Evolutionary conservation across 306 rosid genomes (phyloP).

Genomic region (Malus domestica): DNA sequence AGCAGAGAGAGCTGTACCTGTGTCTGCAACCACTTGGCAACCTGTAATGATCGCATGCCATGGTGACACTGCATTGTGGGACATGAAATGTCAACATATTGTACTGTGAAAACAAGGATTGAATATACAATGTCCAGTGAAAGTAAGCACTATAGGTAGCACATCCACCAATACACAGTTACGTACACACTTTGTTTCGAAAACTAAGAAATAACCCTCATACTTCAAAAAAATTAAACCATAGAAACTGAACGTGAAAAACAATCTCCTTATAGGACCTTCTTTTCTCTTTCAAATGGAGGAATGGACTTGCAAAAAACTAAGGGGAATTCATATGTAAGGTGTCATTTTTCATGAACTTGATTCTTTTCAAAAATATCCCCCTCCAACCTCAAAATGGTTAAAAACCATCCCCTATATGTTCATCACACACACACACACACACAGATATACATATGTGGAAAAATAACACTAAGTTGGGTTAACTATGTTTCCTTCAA

Average conservation of each 20-base stretch:
- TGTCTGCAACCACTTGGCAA: conserved; percentile 77
- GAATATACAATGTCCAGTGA: background rate
- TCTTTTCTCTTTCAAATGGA: background rate
- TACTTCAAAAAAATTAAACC: background rate
- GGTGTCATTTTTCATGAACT: background rate
- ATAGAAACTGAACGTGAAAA: background rate
- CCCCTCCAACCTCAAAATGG: background rate
- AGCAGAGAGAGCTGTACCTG: conserved; percentile 47
- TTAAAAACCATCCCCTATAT: background rate
- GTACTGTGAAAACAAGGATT: background rate
- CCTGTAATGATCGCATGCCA: conserved; percentile 79
- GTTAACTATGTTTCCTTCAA: background rate
- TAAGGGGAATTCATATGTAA: background rate
- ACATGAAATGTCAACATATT: conserved; percentile 11
- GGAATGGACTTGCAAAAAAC: background rate
- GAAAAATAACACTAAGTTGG: background rate
- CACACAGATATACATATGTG: background rate
- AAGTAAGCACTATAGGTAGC: background rate
- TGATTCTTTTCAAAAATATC: background rate
- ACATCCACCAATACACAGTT: background rate
- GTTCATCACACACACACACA: background rate
- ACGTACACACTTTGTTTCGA: background rate
- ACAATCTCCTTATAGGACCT: background rate
- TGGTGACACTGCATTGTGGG: conserved; percentile 85
- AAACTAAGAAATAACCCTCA: background rate